Conservation (phyloP, 331 rosid genomes). For the Saraca asoca region DNA sequence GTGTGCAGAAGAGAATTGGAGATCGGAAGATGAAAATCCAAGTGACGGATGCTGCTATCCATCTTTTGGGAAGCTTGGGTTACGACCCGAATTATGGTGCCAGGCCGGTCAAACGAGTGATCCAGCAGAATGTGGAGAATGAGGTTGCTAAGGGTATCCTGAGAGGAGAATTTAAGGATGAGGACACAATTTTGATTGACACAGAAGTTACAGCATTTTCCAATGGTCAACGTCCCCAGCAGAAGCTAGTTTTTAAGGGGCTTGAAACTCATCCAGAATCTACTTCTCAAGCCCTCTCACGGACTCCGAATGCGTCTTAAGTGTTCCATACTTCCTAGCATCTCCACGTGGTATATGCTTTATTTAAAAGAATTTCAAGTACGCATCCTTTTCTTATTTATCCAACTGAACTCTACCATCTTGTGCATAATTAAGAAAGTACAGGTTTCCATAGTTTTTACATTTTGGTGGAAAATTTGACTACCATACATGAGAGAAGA, state of each 20-base stretch:
- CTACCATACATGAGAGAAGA: no score
- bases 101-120: slow-evolving; percentile 95
- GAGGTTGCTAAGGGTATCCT: slow-evolving; percentile 91
- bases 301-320: no score
- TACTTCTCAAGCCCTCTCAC: slow-evolving; percentile 36
- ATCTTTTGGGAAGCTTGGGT: slow-evolving; percentile 88
- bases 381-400: no score
- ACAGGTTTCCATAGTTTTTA: no score
- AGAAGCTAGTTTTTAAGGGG: slow-evolving; percentile 64
- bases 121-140: slow-evolving; percentile 86
- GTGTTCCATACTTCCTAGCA: no score
- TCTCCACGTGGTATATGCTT: no score
- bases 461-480: no score
- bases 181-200: slow-evolving; percentile 65
- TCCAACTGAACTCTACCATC: no score
- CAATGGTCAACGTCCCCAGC: slow-evolving; percentile 85
- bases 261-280: slow-evolving; percentile 47
- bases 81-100: slow-evolving; percentile 96
- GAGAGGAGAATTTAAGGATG: slow-evolving; percentile 90
- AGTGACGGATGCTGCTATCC: slow-evolving; percentile 78
- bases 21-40: slow-evolving; percentile 81
- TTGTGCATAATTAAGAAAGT: no score
- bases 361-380: no score
- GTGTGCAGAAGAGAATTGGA: slow-evolving; percentile 81
- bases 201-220: slow-evolving; percentile 78